phyloP scores from a whole-genome alignment of 2,329 filamentous ascomycete genomes.

The Cordyceps javanica region DNA sequence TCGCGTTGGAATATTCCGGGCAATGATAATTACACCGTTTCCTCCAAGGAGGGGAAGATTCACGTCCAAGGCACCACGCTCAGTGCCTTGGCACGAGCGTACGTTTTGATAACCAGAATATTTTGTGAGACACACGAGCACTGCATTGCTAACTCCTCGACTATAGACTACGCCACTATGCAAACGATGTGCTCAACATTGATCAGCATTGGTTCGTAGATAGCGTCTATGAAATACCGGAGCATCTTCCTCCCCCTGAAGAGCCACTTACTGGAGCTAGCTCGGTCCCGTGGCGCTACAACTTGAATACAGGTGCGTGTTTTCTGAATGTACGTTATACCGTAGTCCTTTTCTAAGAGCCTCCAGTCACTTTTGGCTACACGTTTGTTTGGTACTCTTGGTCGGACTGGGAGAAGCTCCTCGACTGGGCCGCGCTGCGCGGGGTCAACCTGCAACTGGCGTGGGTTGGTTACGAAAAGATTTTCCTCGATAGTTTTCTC shows the following conservation, averaged over 20 bases:
- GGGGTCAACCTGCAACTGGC: constrained; percentile 45
- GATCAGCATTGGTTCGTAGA: constrained; percentile 7
- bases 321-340: background rate
- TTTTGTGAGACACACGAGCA: background rate
- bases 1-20: background rate
- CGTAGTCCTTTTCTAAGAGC: background rate
- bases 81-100: constrained; percentile 6
- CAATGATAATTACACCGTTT: constrained; percentile 7
- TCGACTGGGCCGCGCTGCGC: constrained; percentile 46
- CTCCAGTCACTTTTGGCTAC: constrained; percentile 1
- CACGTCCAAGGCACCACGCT: constrained; percentile 5
- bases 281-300: constrained; percentile 8
- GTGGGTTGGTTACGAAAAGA: constrained; percentile 46
- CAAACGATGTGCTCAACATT: background rate
- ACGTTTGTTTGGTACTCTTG: constrained; percentile 23
- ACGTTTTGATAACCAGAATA: background rate
- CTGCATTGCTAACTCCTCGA: background rate
- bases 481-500: constrained; percentile 40
- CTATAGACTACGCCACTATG: constrained; percentile 6
- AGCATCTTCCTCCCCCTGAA: background rate
- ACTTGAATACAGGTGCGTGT: constrained; percentile 5
- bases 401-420: constrained; percentile 45
- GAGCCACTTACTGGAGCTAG: background rate
- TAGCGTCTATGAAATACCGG: background rate
- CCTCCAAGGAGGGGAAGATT: background rate